These are phyloP conservation scores for Neophaeococcomyces aloes DNA, from an alignment of 2,329 filamentous ascomycete genomes.

Conservation along the genomic window DNA sequence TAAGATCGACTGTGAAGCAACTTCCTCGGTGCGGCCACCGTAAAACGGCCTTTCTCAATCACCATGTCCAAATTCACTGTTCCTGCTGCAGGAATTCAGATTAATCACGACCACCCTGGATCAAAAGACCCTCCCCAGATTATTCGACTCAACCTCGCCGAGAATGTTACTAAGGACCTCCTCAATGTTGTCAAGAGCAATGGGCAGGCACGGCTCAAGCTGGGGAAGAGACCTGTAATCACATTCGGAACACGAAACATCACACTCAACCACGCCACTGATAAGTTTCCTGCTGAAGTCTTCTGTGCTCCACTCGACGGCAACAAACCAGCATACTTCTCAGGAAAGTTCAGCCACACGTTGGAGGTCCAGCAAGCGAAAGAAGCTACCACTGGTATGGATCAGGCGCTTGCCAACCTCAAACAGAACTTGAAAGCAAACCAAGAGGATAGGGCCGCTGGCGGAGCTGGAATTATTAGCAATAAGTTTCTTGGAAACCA, in stretches of 20 bases:
- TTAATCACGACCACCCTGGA: conserved; percentile 6
- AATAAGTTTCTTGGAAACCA: conserved; percentile 21
- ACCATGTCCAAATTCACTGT: conserved; percentile 17
- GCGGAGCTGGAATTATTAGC: conserved; percentile 38
- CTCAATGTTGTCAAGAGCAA: conserved; percentile 34
- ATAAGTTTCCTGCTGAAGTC: conserved; percentile 48
- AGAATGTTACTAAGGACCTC: conserved; percentile 36
- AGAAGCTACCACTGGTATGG: conserved; percentile 45
- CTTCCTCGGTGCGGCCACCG: conserved; percentile 7
- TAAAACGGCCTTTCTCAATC: conserved; percentile 2
- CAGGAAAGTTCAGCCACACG: conserved; percentile 47
- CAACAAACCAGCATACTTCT: conserved; percentile 42
- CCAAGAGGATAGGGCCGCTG: conserved; percentile 51
- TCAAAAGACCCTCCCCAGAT: conserved; percentile 30
- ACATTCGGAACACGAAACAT: conserved; percentile 48
- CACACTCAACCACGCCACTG: conserved; percentile 42
- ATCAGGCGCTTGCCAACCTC: conserved; percentile 49
- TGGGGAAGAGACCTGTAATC: conserved; percentile 44
- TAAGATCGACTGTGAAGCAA: neutral
- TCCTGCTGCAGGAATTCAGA: conserved; percentile 13
- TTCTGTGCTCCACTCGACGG: conserved; percentile 38
- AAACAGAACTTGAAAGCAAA: conserved; percentile 50
- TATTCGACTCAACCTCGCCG: conserved; percentile 37
- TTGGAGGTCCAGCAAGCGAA: conserved; percentile 46
- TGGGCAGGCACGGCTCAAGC: conserved; percentile 35